Percentiles rank a stretch among this genome's conserved stretches.
These are phyloP conservation scores for Mrakia frigida DNA, from an alignment of 768 basidiomycete genomes.

Conservation along the genomic window DNA sequence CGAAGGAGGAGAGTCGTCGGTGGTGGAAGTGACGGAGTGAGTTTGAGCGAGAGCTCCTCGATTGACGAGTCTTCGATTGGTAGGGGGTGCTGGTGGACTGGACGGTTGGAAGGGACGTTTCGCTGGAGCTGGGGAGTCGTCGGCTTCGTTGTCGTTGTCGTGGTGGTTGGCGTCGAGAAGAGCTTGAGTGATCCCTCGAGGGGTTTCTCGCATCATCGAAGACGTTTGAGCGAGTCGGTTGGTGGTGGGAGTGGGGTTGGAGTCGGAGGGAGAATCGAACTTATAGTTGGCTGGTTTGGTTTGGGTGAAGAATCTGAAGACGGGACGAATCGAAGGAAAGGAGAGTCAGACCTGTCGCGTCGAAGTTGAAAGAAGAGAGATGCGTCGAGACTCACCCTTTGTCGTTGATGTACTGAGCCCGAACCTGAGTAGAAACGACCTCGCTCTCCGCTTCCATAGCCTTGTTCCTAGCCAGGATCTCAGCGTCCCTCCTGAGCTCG, in stretches of 20 bases:
- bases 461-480: conserved; percentile 33
- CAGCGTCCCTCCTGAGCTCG: conserved; percentile 38
- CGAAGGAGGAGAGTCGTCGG: neutral
- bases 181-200: neutral
- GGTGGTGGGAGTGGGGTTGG: conserved; percentile 6
- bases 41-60: neutral
- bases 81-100: neutral
- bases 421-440: conserved; percentile 21
- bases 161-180: neutral
- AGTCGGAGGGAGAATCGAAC: conserved; percentile 14
- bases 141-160: neutral
- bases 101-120: neutral
- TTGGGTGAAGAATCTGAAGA: conserved; percentile 40
- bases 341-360: neutral
- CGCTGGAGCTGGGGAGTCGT: neutral
- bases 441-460: conserved; percentile 19
- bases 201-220: neutral
- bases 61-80: neutral
- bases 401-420: conserved; percentile 39
- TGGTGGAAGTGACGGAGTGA: neutral
- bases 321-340: neutral
- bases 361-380: neutral
- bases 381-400: conserved; percentile 36
- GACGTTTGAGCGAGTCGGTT: neutral
- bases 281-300: conserved; percentile 36